Evolutionary conservation across 106 monocot genomes (phyloP).

Genomic region (Dendrobium chrysotoxum): DNA sequence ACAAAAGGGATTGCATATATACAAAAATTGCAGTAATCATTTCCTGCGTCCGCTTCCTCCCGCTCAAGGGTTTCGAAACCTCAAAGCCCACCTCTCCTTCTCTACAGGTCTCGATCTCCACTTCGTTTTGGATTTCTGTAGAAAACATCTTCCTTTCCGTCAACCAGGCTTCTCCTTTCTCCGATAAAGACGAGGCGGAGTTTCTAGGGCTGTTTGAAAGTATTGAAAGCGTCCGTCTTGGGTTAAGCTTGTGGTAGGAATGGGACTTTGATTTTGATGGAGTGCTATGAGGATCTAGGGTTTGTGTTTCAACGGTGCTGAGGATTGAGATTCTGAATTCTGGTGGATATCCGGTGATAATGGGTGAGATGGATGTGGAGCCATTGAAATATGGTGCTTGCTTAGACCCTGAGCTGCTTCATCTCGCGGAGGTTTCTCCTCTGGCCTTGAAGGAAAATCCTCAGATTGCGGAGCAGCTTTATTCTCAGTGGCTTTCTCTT

Average conservation of each 20-base stretch:
- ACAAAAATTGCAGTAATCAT: too few relatives aligned
- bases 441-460: constrained; percentile 65
- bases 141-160: neutral
- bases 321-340: neutral
- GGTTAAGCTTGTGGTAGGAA: neutral
- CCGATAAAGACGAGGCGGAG: neutral
- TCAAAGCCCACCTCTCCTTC: neutral
- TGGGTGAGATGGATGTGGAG: constrained; percentile 62
- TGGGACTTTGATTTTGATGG: neutral
- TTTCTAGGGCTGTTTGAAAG: neutral
- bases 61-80: constrained; percentile 6
- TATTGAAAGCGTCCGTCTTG: neutral
- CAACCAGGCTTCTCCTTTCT: neutral
- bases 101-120: neutral
- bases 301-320: neutral
- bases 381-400: constrained; percentile 32
- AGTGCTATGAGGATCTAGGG: neutral
- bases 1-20: too few relatives aligned
- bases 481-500: constrained; percentile 80
- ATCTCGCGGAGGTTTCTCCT: constrained; percentile 68
- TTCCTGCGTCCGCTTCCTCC: neutral
- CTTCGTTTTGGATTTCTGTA: neutral
- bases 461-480: constrained; percentile 56
- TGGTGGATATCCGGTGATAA: neutral
- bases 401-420: constrained; percentile 78